phyloP scores from a whole-genome alignment of 1,139 yeast species.

The Magnusiomyces paraingens region DNA sequence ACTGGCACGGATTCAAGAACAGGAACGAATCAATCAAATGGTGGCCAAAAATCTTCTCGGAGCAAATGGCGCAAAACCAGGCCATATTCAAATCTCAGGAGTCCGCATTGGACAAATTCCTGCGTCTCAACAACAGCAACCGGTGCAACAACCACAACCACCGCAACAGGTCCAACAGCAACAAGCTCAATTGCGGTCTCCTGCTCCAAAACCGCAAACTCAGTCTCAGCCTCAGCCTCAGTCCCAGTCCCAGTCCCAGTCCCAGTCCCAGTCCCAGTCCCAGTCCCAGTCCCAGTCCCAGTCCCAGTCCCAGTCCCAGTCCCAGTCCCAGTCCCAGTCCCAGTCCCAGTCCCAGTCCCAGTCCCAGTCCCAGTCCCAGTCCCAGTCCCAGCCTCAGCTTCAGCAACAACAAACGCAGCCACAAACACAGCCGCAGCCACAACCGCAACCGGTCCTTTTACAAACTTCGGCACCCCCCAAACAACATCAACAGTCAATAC shows the following conservation, averaged over 20 bases:
- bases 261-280: too few relatives aligned
- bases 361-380: not conserved
- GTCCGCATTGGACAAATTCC: not conserved
- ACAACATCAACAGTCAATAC: not conserved
- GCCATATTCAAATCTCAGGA: too few relatives aligned
- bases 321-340: too few relatives aligned
- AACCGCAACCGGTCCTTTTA: not conserved
- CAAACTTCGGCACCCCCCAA: not conserved
- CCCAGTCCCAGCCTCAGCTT: not conserved
- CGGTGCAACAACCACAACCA: conserved; percentile 4
- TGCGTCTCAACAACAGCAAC: conserved; percentile 4
- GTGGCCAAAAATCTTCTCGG: not conserved
- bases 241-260: too few relatives aligned
- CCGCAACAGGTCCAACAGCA: conserved; percentile 3
- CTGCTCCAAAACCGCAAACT: not conserved
- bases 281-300: too few relatives aligned
- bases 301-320: too few relatives aligned
- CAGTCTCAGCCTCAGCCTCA: conserved; percentile 1
- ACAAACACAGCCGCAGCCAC: too few relatives aligned
- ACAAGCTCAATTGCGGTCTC: not conserved
- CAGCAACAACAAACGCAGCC: conserved; percentile 2
- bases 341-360: too few relatives aligned
- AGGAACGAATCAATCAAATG: not conserved
- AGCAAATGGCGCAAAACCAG: not conserved
- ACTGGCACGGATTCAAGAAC: too few relatives aligned